Conservation (phyloP, 371 early-diverging fungal genomes). For the Syncephalastrum racemosum region DNA sequence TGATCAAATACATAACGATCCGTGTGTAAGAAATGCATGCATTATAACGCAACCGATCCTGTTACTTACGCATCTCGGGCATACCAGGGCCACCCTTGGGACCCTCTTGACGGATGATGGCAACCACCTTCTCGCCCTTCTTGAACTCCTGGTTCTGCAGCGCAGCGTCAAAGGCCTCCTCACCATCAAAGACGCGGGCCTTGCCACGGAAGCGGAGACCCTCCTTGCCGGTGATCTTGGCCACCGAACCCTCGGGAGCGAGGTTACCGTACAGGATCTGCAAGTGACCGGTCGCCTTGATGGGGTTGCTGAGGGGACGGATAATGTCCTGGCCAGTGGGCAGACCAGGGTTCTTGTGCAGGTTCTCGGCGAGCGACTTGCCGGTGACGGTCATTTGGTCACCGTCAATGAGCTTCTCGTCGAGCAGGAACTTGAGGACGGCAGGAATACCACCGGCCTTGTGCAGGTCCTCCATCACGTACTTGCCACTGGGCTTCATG, state of each 20-base stretch:
- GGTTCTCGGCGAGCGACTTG: conserved; percentile 89
- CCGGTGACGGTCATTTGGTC: conserved; percentile 93
- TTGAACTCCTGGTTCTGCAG: conserved; percentile 60
- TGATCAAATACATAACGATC: conserved; percentile 17
- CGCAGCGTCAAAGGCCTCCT: conserved; percentile 84
- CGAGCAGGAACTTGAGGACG: conserved; percentile 83
- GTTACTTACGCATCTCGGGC: conserved; percentile 72
- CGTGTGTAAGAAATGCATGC: not conserved
- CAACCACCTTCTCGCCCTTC: conserved; percentile 74
- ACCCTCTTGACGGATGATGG: conserved; percentile 84
- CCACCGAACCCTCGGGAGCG: conserved; percentile 83
- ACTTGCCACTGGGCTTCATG: conserved; percentile 95
- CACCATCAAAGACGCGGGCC: conserved; percentile 90
- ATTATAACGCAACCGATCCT: not conserved
- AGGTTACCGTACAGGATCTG: conserved; percentile 78
- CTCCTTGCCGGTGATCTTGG: conserved; percentile 98
- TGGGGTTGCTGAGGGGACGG: conserved; percentile 61
- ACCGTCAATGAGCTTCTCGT: conserved; percentile 79
- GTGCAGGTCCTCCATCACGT: conserved; percentile 94
- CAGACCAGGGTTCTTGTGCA: conserved; percentile 70
- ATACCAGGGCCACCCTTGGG: conserved; percentile 92
- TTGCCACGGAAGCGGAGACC: conserved; percentile 84
- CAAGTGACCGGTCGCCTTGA: conserved; percentile 80
- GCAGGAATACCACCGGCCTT: conserved; percentile 86
- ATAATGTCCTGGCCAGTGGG: conserved; percentile 69